These are phyloP conservation scores for Coffea eugenioides DNA, from an alignment of 257 asterid genomes.

Conservation along the genomic window DNA sequence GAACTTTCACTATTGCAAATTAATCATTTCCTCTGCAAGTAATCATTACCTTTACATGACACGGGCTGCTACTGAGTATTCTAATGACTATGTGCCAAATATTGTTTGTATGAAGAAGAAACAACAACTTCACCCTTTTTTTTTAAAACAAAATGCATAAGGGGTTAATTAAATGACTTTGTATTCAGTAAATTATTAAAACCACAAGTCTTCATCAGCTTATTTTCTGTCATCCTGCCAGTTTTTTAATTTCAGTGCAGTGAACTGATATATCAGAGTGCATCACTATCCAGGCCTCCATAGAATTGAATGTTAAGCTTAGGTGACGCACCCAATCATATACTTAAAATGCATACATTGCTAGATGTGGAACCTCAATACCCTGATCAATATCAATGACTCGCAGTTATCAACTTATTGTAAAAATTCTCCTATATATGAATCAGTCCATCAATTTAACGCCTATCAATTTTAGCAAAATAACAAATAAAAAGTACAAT, in stretches of 20 bases:
- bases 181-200: not conserved
- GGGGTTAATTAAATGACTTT: not conserved
- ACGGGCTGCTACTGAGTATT: not conserved
- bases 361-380: not conserved
- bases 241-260: not conserved
- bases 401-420: too few relatives aligned
- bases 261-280: not conserved
- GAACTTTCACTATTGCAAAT: not conserved
- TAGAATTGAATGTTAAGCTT: not conserved
- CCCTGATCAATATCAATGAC: too few relatives aligned
- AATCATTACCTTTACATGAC: conserved; percentile 1
- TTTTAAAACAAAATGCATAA: not conserved
- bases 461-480: too few relatives aligned
- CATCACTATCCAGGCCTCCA: not conserved
- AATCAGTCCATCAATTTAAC: too few relatives aligned
- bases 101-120: not conserved
- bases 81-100: not conserved
- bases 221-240: not conserved
- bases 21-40: not conserved
- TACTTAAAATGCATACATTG: not conserved
- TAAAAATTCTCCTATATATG: too few relatives aligned
- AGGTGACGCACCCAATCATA: not conserved
- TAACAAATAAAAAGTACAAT: too few relatives aligned
- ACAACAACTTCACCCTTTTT: not conserved
- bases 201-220: not conserved